Base-by-base conservation (phyloP, 179 eudicot genomes). In the Spergularia azorica region DNA sequence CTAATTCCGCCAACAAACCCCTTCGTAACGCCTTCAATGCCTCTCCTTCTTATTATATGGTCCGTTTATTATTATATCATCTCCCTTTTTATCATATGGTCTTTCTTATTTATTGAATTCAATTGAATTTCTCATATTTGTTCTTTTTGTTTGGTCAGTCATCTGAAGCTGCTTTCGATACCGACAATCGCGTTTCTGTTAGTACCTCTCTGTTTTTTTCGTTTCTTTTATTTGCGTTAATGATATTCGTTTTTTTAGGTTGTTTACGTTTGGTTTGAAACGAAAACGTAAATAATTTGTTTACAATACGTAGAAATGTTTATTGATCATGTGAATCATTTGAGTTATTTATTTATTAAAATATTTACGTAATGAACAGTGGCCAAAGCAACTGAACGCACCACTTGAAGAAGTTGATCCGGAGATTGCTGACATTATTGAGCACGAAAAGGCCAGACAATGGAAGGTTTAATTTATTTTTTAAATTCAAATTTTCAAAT, bases 341-440 rank as follows among this genome's bases (percentile, higher is more conserved):
- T 54, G 71, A 39, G 13, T 14, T 46, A 66, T 67, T 39, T 6
- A 21, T 15, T 10, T n/a, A 10, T 6, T 39, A 55, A 11, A 1
- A 8, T 14, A 55, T 69, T 17, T 56, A 43, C 10, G n/a, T 2
- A 4, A 15, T n/a, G 17, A 18, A 79, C 86, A 91, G 97, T 92
- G 96, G 98, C 87, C 94, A 38, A 88, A 94, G 84, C 95, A 95
- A 77, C 63, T 93, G 89, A 92, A 95, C 84, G 94, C 96, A 72
- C 88, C 98, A 7, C 82, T 95, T 17, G 92, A 91, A 72, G 91
- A 46, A 6, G 86, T 90, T 73, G 97, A 95, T 86, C 99, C 97
- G 66, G 98, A 91, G 78, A 85, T 95, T 59, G 97, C 97, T 52
- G 88, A 92, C 76, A 95, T 95, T 72, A 95, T 95, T 75, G 98